These are phyloP conservation scores for Xylariaceae sp. DNA, from an alignment of 2,329 filamentous ascomycete species.

Conservation along the genomic window DNA sequence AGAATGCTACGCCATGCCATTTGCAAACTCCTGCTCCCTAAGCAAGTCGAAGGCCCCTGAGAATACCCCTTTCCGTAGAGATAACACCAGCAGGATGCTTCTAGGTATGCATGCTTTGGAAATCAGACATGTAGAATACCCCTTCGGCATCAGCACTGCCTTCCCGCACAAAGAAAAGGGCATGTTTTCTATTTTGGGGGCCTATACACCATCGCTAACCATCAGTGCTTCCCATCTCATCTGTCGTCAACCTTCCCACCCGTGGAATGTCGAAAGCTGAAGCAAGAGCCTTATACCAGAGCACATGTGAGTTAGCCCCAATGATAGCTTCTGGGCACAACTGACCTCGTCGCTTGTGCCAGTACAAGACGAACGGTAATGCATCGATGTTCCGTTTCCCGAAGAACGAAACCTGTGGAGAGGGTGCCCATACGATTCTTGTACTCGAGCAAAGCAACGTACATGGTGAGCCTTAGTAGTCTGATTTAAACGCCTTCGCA, in stretches of 20 bases:
- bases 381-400: background rate
- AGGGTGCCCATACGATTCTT: background rate
- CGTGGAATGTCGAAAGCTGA: background rate
- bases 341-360: background rate
- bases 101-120: slow-evolving; percentile 7
- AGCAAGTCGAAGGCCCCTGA: background rate
- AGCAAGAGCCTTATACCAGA: slow-evolving; percentile 7
- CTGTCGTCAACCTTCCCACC: background rate
- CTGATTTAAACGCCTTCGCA: background rate
- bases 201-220: background rate
- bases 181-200: background rate
- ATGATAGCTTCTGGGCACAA: background rate
- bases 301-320: background rate
- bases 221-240: background rate
- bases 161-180: background rate
- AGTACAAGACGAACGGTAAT: background rate
- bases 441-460: background rate
- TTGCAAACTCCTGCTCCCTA: background rate
- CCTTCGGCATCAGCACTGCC: background rate
- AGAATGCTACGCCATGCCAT: background rate
- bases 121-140: slow-evolving; percentile 5
- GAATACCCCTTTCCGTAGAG: slow-evolving; percentile 1
- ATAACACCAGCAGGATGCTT: background rate
- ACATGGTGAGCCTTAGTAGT: background rate
- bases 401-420: background rate